A percentile compares a stretch with the other conserved stretches of the same genome.
Evolutionary conservation across 2,329 filamentous ascomycete species (phyloP).

Genomic region (Paraconiothyrium brasiliense): DNA sequence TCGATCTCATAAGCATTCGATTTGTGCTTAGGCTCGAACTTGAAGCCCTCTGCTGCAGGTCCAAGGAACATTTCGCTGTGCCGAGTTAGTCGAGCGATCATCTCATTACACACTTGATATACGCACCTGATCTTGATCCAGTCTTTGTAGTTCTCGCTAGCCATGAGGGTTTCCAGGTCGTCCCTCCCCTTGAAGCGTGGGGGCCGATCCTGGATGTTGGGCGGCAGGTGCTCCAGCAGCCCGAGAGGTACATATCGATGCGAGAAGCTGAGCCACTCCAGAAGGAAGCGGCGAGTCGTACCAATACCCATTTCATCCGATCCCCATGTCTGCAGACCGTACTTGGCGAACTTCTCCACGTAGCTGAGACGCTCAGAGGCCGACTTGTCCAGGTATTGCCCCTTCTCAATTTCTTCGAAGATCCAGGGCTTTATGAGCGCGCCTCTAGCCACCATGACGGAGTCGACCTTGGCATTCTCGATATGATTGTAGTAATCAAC

Average conservation of each 20-base stretch:
- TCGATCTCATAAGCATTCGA: constrained; percentile 86
- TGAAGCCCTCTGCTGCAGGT: constrained; percentile 87
- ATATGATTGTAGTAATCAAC: constrained; percentile 84
- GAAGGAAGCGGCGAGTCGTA: constrained; percentile 87
- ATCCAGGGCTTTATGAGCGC: constrained; percentile 98
- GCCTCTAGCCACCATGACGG: constrained; percentile 96
- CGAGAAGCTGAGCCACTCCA: constrained; percentile 95
- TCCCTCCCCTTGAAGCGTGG: constrained; percentile 84
- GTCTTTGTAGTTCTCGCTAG: constrained; percentile 90
- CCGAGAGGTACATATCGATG: constrained; percentile 92
- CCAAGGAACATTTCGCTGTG: constrained; percentile 95
- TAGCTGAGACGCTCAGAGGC: constrained; percentile 85
- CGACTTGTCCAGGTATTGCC: constrained; percentile 95
- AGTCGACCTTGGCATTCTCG: constrained; percentile 80
- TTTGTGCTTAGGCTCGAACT: constrained; percentile 97
- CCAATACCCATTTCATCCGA: constrained; percentile 94
- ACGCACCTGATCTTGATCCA: constrained; percentile 97
- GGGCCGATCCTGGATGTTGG: constrained; percentile 86
- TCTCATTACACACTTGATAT: too few species aligned
- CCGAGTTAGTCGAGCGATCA: constrained; percentile 23
- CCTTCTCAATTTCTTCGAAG: constrained; percentile 92
- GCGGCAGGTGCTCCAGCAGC: constrained; percentile 86
- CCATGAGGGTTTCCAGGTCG: constrained; percentile 92
- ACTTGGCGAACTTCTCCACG: constrained; percentile 87
- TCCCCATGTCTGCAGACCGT: constrained; percentile 94